Percentiles rank a stretch among this genome's conserved stretches.
These are phyloP conservation scores for Ophiocordyceps sinensis DNA, from an alignment of 2,329 filamentous ascomycete species.

Conservation along the genomic window DNA sequence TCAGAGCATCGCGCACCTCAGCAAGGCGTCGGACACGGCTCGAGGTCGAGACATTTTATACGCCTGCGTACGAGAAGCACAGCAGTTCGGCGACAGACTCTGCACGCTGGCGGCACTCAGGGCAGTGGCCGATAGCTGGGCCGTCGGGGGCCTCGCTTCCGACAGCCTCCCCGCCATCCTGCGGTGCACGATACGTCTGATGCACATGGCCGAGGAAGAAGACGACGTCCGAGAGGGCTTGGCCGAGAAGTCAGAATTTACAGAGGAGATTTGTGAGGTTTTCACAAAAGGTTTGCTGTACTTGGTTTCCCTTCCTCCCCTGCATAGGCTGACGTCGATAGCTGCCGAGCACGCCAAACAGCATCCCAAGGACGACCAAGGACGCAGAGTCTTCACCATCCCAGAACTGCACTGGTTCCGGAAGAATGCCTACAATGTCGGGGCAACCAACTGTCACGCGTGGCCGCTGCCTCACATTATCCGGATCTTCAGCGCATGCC, in stretches of 20 bases:
- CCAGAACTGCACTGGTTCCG: slow-evolving; percentile 74
- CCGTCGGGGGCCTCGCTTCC: slow-evolving; percentile 6
- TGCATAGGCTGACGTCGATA: slow-evolving; percentile 6
- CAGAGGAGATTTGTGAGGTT: slow-evolving; percentile 37
- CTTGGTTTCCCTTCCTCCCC: slow-evolving; percentile 1
- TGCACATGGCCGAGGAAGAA: slow-evolving; percentile 26
- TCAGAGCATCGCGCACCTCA: slow-evolving; percentile 48
- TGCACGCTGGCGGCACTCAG: slow-evolving; percentile 32
- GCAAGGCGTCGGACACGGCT: slow-evolving; percentile 34
- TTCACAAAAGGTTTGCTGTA: slow-evolving; percentile 31
- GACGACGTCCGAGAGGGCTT: slow-evolving; percentile 7
- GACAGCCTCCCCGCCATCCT: slow-evolving; percentile 22
- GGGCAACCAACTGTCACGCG: slow-evolving; percentile 40
- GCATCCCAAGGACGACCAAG: slow-evolving; percentile 22
- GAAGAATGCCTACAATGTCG: slow-evolving; percentile 67
- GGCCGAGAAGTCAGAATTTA: slow-evolving; percentile 4
- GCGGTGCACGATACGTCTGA: slow-evolving; percentile 37
- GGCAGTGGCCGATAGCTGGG: slow-evolving; percentile 14
- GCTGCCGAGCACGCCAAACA: slow-evolving; percentile 15
- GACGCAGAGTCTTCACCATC: slow-evolving; percentile 38
- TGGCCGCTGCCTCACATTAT: slow-evolving; percentile 41
- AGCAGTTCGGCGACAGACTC: slow-evolving; percentile 44
- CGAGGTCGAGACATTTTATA: slow-evolving; percentile 48
- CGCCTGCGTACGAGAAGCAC: slow-evolving; percentile 66
- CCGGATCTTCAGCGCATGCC: slow-evolving; percentile 39